Evolutionary conservation across 2,329 filamentous ascomycete genomes (phyloP), one percentile per base, ranked within the genome.

Genomic region (Lithohypha guttulata): DNA sequence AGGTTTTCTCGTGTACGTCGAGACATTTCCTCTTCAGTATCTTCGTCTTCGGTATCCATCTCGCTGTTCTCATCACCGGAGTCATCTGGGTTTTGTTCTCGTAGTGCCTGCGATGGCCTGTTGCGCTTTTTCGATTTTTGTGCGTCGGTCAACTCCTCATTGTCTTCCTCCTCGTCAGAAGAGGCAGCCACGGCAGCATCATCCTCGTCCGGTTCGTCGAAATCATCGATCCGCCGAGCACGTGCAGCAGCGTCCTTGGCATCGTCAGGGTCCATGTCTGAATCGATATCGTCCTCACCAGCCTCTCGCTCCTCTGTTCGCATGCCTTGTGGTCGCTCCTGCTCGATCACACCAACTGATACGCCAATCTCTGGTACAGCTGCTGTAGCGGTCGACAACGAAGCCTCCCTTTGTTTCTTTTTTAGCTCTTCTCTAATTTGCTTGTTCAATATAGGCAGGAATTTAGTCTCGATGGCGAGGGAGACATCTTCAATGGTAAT

Each of bases 201-300:
- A 3, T 89, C 89, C 4, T 94, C 87, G 55, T 96, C 91, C 32
- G 93, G 93, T 22, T 80, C 84, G 26, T 85, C 89, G 51, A 95
- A 96, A 10, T 44, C 52, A 73, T 76, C 54, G 78, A 72, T 63
- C 85, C 93, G 51, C 75, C 76, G 46, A 72, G 76, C 3, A 77
- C 87, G 34, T 75, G 67, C 67, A 9, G 49, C 49, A 14, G 42
- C 42, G 38, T 74, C 66, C 44, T 69, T 72, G 40, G 74, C 73
- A 43, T 74, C 84, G 55, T 93, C 84, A 41, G 77, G 79, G 39
- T 91, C 87, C 30, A 78, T 84, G 19, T 77, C 79, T n/a, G 79
- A 75, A 42, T 83, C 81, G 27, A 81, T 79, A 32, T 77, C 75
- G 15, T 72, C 70, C 14, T 65, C 68, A 3, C 58, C 61, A 8